Conservation (phyloP, 2,329 filamentous ascomycete species). For the Graphilbum ipis-grandicollis region DNA sequence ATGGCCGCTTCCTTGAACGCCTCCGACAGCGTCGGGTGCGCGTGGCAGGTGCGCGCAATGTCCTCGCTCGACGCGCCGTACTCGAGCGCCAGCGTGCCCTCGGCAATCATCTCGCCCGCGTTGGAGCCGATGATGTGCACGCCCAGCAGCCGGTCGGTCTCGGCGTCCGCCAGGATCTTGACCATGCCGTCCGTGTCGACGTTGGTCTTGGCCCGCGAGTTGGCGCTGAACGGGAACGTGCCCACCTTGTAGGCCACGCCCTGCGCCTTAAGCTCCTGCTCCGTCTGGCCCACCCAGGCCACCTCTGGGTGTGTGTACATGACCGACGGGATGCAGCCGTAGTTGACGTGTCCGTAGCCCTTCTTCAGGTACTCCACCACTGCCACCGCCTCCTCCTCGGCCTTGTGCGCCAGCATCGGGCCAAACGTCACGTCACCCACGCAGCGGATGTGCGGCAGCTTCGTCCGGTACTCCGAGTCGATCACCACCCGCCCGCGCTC, state of each 20-base stretch:
- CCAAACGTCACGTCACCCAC: conserved; percentile 95
- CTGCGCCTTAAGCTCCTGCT: conserved; percentile 82
- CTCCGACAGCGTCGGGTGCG: conserved; percentile 88
- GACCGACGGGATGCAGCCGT: conserved; percentile 89
- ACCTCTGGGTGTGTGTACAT: conserved; percentile 99
- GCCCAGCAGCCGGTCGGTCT: conserved; percentile 89
- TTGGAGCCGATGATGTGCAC: conserved; percentile 94
- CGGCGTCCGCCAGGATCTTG: conserved; percentile 90
- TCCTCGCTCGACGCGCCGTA: conserved; percentile 94
- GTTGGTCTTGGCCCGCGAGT: conserved; percentile 98
- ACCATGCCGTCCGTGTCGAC: conserved; percentile 88
- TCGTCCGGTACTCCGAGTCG: conserved; percentile 97
- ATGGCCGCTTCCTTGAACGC: conserved; percentile 99
- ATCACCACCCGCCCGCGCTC: conserved; percentile 91
- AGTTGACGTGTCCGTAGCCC: conserved; percentile 97
- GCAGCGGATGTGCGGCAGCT: conserved; percentile 90
- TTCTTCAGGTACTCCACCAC: conserved; percentile 96
- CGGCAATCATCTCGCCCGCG: conserved; percentile 98
- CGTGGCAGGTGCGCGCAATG: conserved; percentile 86
- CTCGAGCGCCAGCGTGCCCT: conserved; percentile 86
- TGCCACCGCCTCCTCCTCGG: conserved; percentile 92
- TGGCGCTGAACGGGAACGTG: conserved; percentile 93
- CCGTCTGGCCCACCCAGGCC: conserved; percentile 94
- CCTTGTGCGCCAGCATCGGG: conserved; percentile 98
- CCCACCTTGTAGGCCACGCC: conserved; percentile 87